Conservation (phyloP, 441 rosid genomes). For the Oxalis stricta region DNA sequence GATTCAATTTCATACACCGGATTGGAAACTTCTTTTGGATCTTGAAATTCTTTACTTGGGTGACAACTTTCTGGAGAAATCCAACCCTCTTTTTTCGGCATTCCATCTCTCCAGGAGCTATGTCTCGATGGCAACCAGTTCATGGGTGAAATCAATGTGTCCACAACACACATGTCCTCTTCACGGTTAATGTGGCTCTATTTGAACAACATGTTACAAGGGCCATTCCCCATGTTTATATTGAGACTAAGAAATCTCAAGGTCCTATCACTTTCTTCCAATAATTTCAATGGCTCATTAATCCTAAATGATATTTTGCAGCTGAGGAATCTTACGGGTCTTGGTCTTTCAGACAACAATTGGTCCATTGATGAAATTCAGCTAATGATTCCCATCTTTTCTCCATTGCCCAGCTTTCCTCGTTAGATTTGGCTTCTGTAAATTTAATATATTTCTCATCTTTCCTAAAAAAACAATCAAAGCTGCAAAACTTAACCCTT, state of each 20-base stretch:
- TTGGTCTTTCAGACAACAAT: constrained; percentile 31
- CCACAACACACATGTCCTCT: too few relatives aligned
- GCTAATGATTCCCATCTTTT: neutral
- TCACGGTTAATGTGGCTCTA: too few relatives aligned
- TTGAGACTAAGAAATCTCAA: constrained; percentile 10
- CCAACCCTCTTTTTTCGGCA: constrained; percentile 15
- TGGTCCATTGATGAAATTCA: too few relatives aligned
- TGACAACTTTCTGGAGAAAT: constrained; percentile 19
- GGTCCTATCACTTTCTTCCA: constrained; percentile 21
- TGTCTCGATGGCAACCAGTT: too few relatives aligned
- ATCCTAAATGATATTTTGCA: neutral
- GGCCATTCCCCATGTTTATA: constrained; percentile 6
- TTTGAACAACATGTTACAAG: constrained; percentile 12
- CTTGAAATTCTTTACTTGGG: constrained; percentile 16
- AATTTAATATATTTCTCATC: constrained; percentile 18
- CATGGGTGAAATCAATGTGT: too few relatives aligned
- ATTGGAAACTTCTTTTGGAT: too few relatives aligned
- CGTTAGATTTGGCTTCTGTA: constrained; percentile 19
- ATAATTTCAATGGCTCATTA: constrained; percentile 24
- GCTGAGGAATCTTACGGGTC: constrained; percentile 8
- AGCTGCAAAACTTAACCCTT: constrained; percentile 11
- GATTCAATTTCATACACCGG: too few relatives aligned
- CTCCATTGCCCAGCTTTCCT: neutral
- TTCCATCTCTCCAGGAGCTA: constrained; percentile 12
- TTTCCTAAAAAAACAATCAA: constrained; percentile 7